A percentile compares a stretch with the other conserved stretches of the same genome.
Evolutionary conservation across 495 filamentous ascomycete genomes (phyloP).

Genomic region (Aspergillus coremiiformis): DNA sequence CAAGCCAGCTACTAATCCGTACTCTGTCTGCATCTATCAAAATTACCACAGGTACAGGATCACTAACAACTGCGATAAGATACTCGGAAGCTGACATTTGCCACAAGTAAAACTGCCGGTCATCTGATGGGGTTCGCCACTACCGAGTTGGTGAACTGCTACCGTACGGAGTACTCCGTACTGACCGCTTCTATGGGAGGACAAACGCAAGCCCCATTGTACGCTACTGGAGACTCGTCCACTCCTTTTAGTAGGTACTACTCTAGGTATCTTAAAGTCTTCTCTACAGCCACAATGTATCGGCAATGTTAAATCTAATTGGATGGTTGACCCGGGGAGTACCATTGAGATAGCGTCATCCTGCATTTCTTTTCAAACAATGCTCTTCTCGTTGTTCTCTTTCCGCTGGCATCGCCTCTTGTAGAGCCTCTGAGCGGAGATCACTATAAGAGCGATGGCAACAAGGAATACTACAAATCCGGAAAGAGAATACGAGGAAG

Average conservation of each 20-base stretch:
- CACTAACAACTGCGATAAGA: too few species aligned
- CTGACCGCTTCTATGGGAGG: slow-evolving; percentile 4
- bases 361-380: not conserved
- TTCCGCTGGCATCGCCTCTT: not conserved
- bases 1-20: too few species aligned
- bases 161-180: not conserved
- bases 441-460: slow-evolving; percentile 6
- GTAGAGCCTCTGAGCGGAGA: not conserved
- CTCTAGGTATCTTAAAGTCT: not conserved
- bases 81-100: not conserved
- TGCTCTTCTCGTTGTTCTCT: slow-evolving; percentile 9
- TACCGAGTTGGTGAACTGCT: not conserved
- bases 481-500: not conserved
- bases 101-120: not conserved
- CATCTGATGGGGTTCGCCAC: slow-evolving; percentile 14
- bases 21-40: too few species aligned
- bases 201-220: not conserved
- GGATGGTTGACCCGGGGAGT: not conserved
- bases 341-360: not conserved
- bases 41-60: too few species aligned
- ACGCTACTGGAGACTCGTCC: not conserved
- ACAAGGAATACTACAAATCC: not conserved
- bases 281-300: not conserved
- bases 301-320: not conserved
- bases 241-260: too few species aligned